Evolutionary conservation across 306 rosid genomes (phyloP).

Genomic region (Inga leiocalycina): DNA sequence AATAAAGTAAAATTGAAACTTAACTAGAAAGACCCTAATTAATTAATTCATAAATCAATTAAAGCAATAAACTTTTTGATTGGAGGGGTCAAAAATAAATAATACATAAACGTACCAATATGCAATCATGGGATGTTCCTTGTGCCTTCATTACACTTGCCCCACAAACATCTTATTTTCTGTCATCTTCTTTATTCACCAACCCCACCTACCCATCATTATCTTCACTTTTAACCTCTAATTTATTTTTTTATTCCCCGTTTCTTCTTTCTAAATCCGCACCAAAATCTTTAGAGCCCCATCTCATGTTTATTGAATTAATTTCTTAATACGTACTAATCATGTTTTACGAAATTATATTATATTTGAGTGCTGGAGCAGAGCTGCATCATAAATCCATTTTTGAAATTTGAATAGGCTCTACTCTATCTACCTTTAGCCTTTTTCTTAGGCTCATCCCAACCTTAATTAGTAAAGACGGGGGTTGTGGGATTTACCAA

Average conservation of each 20-base stretch:
- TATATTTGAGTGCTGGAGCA: slow-evolving; percentile 11
- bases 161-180: slow-evolving; percentile 41
- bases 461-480: background rate
- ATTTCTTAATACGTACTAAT: background rate
- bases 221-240: slow-evolving; percentile 26
- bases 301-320: slow-evolving; percentile 4
- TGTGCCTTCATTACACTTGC: slow-evolving; percentile 14
- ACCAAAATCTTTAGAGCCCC: slow-evolving; percentile 24
- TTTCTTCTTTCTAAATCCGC: background rate
- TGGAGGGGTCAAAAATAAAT: slow-evolving; percentile 15
- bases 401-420: slow-evolving; percentile 8
- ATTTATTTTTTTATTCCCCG: background rate
- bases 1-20: slow-evolving; percentile 3
- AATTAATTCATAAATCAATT: background rate
- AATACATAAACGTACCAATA: background rate
- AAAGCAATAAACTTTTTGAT: slow-evolving; percentile 1
- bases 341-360: background rate
- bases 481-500: slow-evolving; percentile 4
- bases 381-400: background rate
- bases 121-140: slow-evolving; percentile 54
- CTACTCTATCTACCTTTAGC: background rate
- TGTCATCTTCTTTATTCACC: slow-evolving; percentile 35
- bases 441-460: background rate
- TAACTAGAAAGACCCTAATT: background rate
- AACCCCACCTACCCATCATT: slow-evolving; percentile 55